Conservation (phyloP, 108 stramenopile genomes). For the Pseudonitzschia pungens region DNA sequence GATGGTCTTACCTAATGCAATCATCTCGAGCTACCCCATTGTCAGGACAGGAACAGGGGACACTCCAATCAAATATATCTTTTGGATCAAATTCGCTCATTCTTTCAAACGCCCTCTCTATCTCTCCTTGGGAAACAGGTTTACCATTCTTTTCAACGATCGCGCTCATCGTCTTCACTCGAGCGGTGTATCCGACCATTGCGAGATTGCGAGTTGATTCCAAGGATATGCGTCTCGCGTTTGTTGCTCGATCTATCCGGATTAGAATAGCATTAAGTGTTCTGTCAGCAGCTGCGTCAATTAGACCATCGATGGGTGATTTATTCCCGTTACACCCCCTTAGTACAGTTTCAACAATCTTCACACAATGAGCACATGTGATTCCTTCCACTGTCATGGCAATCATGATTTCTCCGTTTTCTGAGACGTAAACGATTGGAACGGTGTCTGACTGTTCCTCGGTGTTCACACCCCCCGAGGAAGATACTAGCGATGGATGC, state of each 20-base stretch:
- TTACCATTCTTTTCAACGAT: slow-evolving; percentile 31
- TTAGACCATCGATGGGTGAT: slow-evolving; percentile 81
- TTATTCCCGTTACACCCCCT: slow-evolving; percentile 83
- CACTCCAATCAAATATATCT: slow-evolving; percentile 72
- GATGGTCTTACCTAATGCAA: slow-evolving; percentile 67
- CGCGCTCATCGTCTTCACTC: slow-evolving; percentile 58
- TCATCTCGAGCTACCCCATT: slow-evolving; percentile 75
- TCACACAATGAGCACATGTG: slow-evolving; percentile 88
- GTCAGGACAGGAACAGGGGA: slow-evolving; percentile 79
- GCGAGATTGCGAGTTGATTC: slow-evolving; percentile 77
- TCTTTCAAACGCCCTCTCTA: slow-evolving; percentile 57
- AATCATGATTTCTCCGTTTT: slow-evolving; percentile 69
- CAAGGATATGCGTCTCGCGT: slow-evolving; percentile 73
- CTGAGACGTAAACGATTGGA: slow-evolving; percentile 69
- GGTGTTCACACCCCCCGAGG: background rate
- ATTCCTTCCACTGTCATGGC: slow-evolving; percentile 84
- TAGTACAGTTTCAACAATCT: slow-evolving; percentile 88
- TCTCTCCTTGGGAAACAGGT: slow-evolving; percentile 40
- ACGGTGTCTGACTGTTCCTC: slow-evolving; percentile 69
- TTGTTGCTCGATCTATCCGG: slow-evolving; percentile 58
- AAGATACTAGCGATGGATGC: slow-evolving; percentile 17
- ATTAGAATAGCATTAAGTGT: slow-evolving; percentile 59
- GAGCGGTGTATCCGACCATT: slow-evolving; percentile 88
- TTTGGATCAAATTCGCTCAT: slow-evolving; percentile 42
- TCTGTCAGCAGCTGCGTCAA: slow-evolving; percentile 84